Conservation (phyloP, 2,329 filamentous ascomycete genomes). For the Pestalotiopsis sp. region DNA sequence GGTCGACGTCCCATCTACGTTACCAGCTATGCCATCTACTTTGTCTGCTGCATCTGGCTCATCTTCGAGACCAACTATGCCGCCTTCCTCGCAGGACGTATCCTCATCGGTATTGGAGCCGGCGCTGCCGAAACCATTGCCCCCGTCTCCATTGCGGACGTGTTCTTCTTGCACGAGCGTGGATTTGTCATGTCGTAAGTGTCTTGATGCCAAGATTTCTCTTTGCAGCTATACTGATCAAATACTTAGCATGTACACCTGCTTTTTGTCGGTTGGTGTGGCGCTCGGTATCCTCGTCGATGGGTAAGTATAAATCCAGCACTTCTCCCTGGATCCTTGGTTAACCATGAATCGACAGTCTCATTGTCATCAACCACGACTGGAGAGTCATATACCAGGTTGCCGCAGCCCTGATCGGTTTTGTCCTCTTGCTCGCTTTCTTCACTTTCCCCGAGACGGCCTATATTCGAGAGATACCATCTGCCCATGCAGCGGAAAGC, state of each 20-base stretch:
- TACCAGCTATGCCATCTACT: constrained; percentile 45
- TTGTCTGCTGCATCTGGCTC: constrained; percentile 43
- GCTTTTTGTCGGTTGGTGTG: constrained; percentile 43
- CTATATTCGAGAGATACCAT: constrained; percentile 38
- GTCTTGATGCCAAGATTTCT: neutral
- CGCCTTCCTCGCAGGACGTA: constrained; percentile 47
- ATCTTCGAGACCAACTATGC: constrained; percentile 43
- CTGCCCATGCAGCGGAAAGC: constrained; percentile 6
- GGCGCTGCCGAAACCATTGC: constrained; percentile 54
- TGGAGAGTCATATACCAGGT: constrained; percentile 58
- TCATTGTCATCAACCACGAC: constrained; percentile 49
- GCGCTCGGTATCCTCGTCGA: constrained; percentile 45
- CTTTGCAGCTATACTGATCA: neutral
- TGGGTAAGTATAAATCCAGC: constrained; percentile 28
- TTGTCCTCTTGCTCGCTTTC: constrained; percentile 47
- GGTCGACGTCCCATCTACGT: constrained; percentile 51
- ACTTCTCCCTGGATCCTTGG: no score
- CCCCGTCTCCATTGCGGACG: constrained; percentile 37
- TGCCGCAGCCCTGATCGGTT: constrained; percentile 50
- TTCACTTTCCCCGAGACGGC: constrained; percentile 60
- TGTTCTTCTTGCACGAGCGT: constrained; percentile 61
- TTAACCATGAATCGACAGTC: constrained; percentile 23
- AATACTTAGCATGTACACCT: constrained; percentile 34
- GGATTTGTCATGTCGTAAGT: constrained; percentile 52
- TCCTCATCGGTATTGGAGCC: constrained; percentile 54